Percentiles rank a stretch among this genome's conserved stretches.
Conservation (phyloP, 495 filamentous ascomycete genomes). For the Astrocystis sublimbata region DNA sequence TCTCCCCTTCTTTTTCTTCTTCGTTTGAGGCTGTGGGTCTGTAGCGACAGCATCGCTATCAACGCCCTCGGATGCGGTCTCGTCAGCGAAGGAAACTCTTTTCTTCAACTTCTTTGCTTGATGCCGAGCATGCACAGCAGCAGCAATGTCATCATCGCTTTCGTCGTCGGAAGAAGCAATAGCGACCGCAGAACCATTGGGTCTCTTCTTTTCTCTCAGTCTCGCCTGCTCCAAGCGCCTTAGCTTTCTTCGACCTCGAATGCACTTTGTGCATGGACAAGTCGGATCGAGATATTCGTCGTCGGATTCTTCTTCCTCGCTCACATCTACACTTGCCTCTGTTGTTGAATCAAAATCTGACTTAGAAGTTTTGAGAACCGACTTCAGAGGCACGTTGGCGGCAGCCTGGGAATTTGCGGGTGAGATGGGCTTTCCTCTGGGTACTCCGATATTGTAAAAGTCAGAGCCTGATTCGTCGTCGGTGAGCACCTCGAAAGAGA, state of each 20-base stretch:
- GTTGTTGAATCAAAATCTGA: constrained; percentile 13
- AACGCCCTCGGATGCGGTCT: background rate
- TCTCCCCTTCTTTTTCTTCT: background rate
- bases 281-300: constrained; percentile 22
- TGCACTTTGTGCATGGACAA: constrained; percentile 32
- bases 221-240: constrained; percentile 13
- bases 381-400: constrained; percentile 19
- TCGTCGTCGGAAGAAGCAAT: constrained; percentile 11
- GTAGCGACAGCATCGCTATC: background rate
- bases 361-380: constrained; percentile 22
- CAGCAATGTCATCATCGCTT: constrained; percentile 15
- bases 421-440: constrained; percentile 22
- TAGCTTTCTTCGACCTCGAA: constrained; percentile 11
- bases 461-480: constrained; percentile 43
- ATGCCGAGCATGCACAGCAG: constrained; percentile 20
- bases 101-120: constrained; percentile 20
- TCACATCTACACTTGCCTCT: constrained; percentile 10
- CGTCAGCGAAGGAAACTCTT: constrained; percentile 12
- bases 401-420: constrained; percentile 27
- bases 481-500: constrained; percentile 37
- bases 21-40: background rate
- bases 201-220: constrained; percentile 7
- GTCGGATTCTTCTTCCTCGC: constrained; percentile 17
- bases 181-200: background rate
- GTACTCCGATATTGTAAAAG: constrained; percentile 37